A percentile compares a stretch with the other conserved stretches of the same genome.
These are phyloP conservation scores for Microbotryomycetes sp. DNA, from an alignment of 1,284 basidiomycete species.

Conservation along the genomic window DNA sequence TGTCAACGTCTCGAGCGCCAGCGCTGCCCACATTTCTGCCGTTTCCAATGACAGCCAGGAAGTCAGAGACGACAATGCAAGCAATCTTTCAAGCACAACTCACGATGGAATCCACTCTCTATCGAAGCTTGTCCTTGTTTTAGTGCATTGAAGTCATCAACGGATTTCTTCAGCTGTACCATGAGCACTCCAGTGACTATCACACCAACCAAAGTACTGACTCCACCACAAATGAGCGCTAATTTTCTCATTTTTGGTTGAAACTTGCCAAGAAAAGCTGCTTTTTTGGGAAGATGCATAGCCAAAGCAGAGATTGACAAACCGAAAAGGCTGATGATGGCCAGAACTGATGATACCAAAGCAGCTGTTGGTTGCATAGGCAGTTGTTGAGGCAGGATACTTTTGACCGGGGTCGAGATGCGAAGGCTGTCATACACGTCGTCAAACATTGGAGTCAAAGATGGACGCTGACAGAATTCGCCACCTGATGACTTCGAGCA, in stretches of 20 bases:
- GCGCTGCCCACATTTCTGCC: constrained; percentile 17
- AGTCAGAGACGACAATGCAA: neutral
- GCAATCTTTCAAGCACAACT: neutral
- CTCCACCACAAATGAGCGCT: constrained; percentile 2
- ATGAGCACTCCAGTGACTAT: constrained; percentile 8
- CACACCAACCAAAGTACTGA: constrained; percentile 1
- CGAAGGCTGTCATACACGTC: constrained; percentile 1
- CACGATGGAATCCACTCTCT: constrained; percentile 15
- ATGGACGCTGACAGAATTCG: constrained; percentile 10
- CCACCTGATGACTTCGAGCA: neutral
- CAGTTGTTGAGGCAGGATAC: constrained; percentile 22
- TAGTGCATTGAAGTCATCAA: neutral
- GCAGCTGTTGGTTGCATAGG: constrained; percentile 21
- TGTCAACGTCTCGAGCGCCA: constrained; percentile 9
- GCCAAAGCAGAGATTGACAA: constrained; percentile 7
- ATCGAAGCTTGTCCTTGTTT: neutral
- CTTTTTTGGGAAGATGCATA: constrained; percentile 8
- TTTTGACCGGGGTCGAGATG: neutral
- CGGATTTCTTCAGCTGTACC: constrained; percentile 8
- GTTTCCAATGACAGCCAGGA: neutral
- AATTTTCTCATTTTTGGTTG: constrained; percentile 12
- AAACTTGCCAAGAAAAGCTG: constrained; percentile 1
- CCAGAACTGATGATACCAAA: constrained; percentile 20
- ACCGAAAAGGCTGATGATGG: constrained; percentile 11
- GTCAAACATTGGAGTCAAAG: constrained; percentile 29